Conservation (phyloP, 2,329 filamentous ascomycete species). For the Verticillium longisporum region DNA sequence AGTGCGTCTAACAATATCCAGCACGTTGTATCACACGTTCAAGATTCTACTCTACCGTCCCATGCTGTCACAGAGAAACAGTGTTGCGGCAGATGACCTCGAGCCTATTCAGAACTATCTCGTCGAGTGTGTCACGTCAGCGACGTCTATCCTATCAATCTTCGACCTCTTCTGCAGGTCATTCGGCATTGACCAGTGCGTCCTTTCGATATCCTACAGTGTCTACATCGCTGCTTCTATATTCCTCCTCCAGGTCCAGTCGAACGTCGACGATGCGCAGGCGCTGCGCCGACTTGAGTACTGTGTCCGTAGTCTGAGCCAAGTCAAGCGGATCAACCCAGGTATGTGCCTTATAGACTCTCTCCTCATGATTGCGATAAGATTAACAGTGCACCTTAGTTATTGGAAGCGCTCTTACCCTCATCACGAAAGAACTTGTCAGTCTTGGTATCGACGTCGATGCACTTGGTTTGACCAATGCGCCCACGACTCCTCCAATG, state of each 20-base stretch:
- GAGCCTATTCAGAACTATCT: constrained; percentile 32
- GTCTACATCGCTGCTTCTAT: constrained; percentile 56
- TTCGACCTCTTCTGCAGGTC: constrained; percentile 53
- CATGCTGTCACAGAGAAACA: constrained; percentile 33
- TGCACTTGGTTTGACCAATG: constrained; percentile 8
- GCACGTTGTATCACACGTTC: constrained; percentile 53
- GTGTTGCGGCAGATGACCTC: constrained; percentile 6
- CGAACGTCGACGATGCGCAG: constrained; percentile 42
- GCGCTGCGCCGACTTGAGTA: constrained; percentile 47
- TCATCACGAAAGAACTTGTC: constrained; percentile 40
- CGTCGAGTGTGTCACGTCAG: constrained; percentile 50
- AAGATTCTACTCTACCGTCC: constrained; percentile 53
- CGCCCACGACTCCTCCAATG: constrained; percentile 8
- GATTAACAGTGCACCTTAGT: constrained; percentile 24
- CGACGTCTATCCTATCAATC: constrained; percentile 52
- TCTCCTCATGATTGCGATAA: too few species aligned
- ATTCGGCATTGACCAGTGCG: constrained; percentile 50
- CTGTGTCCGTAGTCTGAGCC: constrained; percentile 46
- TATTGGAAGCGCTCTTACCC: constrained; percentile 42
- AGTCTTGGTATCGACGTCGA: constrained; percentile 27
- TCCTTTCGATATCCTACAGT: constrained; percentile 52
- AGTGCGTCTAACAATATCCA: constrained; percentile 15
- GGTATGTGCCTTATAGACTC: constrained; percentile 25
- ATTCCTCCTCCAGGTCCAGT: constrained; percentile 53
- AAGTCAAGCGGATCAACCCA: constrained; percentile 45